These are phyloP conservation scores for Aspergillus carbonarius DNA, from an alignment of 2,329 filamentous ascomycete species.

Conservation along the genomic window DNA sequence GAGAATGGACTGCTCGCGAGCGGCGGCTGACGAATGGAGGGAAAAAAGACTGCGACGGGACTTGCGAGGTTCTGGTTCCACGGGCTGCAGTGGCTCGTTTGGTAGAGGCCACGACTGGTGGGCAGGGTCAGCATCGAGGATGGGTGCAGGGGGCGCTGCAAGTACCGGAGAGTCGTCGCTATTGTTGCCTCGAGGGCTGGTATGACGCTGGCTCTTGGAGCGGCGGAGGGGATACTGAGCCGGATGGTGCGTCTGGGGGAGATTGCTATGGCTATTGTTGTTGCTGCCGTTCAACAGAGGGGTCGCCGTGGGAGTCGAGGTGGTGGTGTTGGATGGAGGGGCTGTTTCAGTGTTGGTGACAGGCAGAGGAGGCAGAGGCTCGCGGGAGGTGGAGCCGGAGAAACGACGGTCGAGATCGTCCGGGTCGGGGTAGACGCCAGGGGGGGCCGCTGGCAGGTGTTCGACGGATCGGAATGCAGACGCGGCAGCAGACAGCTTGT, in stretches of 20 bases:
- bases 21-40: slow-evolving; percentile 18
- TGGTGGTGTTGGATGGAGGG: slow-evolving; percentile 11
- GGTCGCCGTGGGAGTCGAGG: slow-evolving; percentile 12
- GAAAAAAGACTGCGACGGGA: slow-evolving; percentile 24
- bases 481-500: slow-evolving; percentile 15
- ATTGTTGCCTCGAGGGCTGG: slow-evolving; percentile 9
- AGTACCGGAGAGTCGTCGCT: slow-evolving; percentile 4
- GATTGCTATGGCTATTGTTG: background rate
- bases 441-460: slow-evolving; percentile 13
- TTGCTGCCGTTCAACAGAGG: background rate
- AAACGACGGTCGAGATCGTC: slow-evolving; percentile 9
- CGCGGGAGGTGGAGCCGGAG: slow-evolving; percentile 11
- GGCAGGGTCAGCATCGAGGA: slow-evolving; percentile 26
- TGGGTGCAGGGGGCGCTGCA: slow-evolving; percentile 12
- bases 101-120: slow-evolving; percentile 25
- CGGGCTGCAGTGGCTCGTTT: slow-evolving; percentile 16
- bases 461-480: slow-evolving; percentile 18
- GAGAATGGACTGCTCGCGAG: slow-evolving; percentile 23
- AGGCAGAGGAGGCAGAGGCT: slow-evolving; percentile 13
- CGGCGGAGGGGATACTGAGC: slow-evolving; percentile 17
- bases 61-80: slow-evolving; percentile 24
- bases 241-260: slow-evolving; percentile 1
- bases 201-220: slow-evolving; percentile 29
- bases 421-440: slow-evolving; percentile 10
- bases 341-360: slow-evolving; percentile 15